phyloP scores from a whole-genome alignment of 352 stramenopile species.

The Thalassiosira delicatula region DNA sequence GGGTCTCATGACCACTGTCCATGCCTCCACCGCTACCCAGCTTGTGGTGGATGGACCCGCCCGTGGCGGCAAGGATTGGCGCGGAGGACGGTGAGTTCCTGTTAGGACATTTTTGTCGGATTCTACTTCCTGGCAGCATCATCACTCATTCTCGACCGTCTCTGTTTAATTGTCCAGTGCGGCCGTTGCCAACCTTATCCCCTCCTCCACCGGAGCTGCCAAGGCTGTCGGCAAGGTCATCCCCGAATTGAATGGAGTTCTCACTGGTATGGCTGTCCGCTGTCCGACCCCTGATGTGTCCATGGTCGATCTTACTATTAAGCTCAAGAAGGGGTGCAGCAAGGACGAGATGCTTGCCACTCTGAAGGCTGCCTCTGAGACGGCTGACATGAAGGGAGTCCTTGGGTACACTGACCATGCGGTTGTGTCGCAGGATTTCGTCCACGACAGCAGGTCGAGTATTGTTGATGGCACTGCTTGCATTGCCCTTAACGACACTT shows the following conservation, averaged over 20 bases:
- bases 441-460: conserved; percentile 93
- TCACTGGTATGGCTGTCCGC: conserved; percentile 98
- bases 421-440: conserved; percentile 97
- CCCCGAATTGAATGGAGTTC: no score
- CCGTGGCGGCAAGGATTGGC: conserved; percentile 98
- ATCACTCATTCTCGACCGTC: no score
- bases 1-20: conserved; percentile 99
- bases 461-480: conserved; percentile 97
- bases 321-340: conserved; percentile 90
- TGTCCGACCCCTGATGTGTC: conserved; percentile 98
- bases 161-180: no score
- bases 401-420: conserved; percentile 97
- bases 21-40: conserved; percentile 98
- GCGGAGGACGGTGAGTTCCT: conserved; percentile 95
- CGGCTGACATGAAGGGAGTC: conserved; percentile 94
- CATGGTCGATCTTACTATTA: conserved; percentile 95
- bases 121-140: conserved; percentile 99
- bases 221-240: no score
- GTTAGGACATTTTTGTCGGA: no score
- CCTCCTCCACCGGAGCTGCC: no score
- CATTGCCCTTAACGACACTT: conserved; percentile 97
- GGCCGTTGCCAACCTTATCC: conserved; percentile 99
- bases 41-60: conserved; percentile 97
- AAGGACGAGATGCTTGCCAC: conserved; percentile 98
- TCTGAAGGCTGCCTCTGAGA: conserved; percentile 93